phyloP scores from a whole-genome alignment of 2,329 filamentous ascomycete species.

The Dryadomyces quercivorus region DNA sequence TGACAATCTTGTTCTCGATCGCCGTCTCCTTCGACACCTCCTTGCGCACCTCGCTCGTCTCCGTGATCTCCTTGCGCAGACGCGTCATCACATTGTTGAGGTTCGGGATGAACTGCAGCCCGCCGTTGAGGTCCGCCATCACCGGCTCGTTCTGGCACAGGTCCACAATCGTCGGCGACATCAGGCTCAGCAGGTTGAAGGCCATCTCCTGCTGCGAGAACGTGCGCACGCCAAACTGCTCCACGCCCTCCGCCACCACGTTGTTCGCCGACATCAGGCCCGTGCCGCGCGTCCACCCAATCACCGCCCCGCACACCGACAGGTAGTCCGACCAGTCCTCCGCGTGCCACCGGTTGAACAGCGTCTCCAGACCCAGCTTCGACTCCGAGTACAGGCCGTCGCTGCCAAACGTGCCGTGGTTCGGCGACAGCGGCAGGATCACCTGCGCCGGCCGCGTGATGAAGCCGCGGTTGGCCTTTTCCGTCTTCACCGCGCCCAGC shows the following conservation, averaged over 20 bases:
- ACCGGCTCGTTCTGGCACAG: constrained; percentile 93
- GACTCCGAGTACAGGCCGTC: constrained; percentile 94
- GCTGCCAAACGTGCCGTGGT: constrained; percentile 96
- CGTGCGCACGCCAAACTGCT: constrained; percentile 91
- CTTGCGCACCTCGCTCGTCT: constrained; percentile 84
- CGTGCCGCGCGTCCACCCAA: constrained; percentile 97
- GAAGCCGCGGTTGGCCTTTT: constrained; percentile 79
- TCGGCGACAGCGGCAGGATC: constrained; percentile 88
- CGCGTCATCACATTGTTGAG: constrained; percentile 89
- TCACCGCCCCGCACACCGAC: constrained; percentile 95
- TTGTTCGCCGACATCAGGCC: constrained; percentile 55
- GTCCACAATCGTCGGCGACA: constrained; percentile 89
- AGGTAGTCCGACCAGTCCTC: constrained; percentile 97
- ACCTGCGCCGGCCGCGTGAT: constrained; percentile 95
- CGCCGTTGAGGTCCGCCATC: constrained; percentile 94
- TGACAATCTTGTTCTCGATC: constrained; percentile 94
- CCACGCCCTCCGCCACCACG: constrained; percentile 90
- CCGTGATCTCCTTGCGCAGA: constrained; percentile 86
- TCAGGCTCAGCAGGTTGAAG: constrained; percentile 92
- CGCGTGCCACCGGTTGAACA: constrained; percentile 97
- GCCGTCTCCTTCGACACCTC: constrained; percentile 93
- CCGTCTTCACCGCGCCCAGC: constrained; percentile 76
- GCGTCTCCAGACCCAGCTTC: constrained; percentile 89
- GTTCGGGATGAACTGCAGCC: constrained; percentile 93
- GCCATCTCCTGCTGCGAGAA: constrained; percentile 99